Conservation (phyloP, 2,329 filamentous ascomycete genomes). For the Sclerotinia glacialis region DNA sequence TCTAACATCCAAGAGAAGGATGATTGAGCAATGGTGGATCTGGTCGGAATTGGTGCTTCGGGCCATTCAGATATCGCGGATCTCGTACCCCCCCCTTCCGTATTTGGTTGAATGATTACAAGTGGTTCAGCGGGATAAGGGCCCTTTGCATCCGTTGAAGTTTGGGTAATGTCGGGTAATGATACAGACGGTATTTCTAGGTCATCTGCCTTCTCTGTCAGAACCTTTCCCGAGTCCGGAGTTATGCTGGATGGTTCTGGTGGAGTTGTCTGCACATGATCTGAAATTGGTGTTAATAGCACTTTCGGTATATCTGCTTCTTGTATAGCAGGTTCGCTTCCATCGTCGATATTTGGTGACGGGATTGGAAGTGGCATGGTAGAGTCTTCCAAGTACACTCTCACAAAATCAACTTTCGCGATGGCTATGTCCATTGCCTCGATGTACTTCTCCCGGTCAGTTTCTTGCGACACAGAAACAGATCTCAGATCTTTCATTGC, state of each 20-base stretch:
- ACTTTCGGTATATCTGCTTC: conserved; percentile 21
- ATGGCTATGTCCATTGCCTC: conserved; percentile 57
- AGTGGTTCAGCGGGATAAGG: background rate
- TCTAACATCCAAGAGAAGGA: conserved; percentile 80
- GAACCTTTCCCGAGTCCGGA: background rate
- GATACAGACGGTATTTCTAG: background rate
- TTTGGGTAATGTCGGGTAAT: background rate
- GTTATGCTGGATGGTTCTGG: background rate
- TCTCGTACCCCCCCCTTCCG: conserved; percentile 16
- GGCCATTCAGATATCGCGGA: conserved; percentile 25
- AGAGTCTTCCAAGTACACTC: conserved; percentile 58
- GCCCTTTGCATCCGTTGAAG: background rate
- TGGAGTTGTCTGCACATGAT: conserved; percentile 1
- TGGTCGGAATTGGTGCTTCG: conserved; percentile 52
- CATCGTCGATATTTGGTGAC: conserved; percentile 2
- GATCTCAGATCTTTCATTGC: conserved; percentile 62
- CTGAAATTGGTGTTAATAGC: conserved; percentile 14
- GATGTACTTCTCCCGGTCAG: conserved; percentile 44
- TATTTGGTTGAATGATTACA: background rate
- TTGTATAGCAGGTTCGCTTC: background rate
- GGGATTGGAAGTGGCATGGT: conserved; percentile 48
- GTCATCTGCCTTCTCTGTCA: background rate
- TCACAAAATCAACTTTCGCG: conserved; percentile 64
- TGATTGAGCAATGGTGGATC: conserved; percentile 68
- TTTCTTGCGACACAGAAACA: conserved; percentile 51